Base-by-base conservation (phyloP, 2,329 filamentous ascomycete species). In the Pseudodiploospora longispora region DNA sequence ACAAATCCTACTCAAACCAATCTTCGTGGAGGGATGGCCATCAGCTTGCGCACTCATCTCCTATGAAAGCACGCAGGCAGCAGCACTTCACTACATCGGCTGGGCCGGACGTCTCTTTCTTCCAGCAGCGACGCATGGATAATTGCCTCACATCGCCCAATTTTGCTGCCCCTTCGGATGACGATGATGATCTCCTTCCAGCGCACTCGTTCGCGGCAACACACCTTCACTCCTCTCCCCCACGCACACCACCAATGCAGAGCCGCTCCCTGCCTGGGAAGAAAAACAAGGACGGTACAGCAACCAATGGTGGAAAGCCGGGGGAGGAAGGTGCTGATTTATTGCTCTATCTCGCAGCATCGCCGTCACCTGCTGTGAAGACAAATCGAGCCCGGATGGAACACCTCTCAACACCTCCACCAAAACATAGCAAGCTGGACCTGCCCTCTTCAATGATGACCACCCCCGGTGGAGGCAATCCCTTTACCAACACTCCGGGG, bases 391-490 rank as follows among this genome's bases (percentile, higher is more conserved):
- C 56, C 47, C 69, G 74, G 43, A 82, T 82, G 75, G 78, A 83
- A 36, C 80, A 82, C 28, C 83, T 83, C 1, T 86, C 83, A 8
- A 90, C 85, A n/a, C 85, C 85, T 31, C 85, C 85, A 4, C 80
- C 82, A 43, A 83, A 82, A 60, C 80, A 73, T 69, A 67, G 60
- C 57, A 80, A 80, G 71, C 77, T 72, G 52, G 86, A 79, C 42
- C 71, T 86, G 50, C 89, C 81, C 27, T 94, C 81, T 45, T 94
- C 83, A 28, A 88, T 91, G 78, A 91, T 93, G 86, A 84, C 80
- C n/a, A 93, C 87, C 8, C 87, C 87, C 2, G 81, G 82, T 42
- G 83, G 82, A 35, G 77, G 78, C 49, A 84, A 81, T 56, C 64
- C 83, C 38, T 79, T 82, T 56, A 80, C 85, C 41, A 82, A 79